These are phyloP conservation scores for Heterobasidion occidentale DNA, from an alignment of 1,284 basidiomycete species.

Conservation along the genomic window DNA sequence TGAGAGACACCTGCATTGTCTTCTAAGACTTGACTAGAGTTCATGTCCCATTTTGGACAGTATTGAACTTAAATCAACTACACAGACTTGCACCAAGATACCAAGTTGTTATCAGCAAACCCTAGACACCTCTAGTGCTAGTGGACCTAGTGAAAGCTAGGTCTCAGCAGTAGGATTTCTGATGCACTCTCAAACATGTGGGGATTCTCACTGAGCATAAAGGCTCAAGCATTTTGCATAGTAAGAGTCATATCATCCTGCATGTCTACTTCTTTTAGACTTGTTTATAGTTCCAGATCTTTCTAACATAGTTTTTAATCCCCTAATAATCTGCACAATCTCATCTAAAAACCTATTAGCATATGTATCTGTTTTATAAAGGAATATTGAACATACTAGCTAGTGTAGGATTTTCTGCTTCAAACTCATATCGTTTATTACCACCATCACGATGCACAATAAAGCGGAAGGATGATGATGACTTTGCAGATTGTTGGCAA, in stretches of 20 bases:
- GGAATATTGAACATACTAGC: constrained; percentile 50
- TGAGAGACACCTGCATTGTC: too few species aligned
- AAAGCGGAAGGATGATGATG: constrained; percentile 80
- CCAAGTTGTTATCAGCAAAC: too few species aligned
- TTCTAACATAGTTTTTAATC: constrained; percentile 51
- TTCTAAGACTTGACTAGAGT: too few species aligned
- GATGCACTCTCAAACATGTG: too few species aligned
- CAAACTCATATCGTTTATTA: constrained; percentile 95
- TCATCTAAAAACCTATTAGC: constrained; percentile 35
- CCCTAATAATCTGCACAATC: constrained; percentile 62
- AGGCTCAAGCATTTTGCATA: too few species aligned
- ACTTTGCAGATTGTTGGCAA: constrained; percentile 80
- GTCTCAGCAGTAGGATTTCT: too few species aligned
- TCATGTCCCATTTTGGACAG: too few species aligned
- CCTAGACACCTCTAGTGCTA: too few species aligned
- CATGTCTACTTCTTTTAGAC: constrained; percentile 48
- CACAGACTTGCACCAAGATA: too few species aligned
- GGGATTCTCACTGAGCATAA: too few species aligned
- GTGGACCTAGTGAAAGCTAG: too few species aligned
- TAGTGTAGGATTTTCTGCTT: constrained; percentile 80
- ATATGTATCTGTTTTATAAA: neutral
- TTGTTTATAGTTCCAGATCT: constrained; percentile 50
- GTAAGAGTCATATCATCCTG: neutral
- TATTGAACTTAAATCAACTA: too few species aligned
- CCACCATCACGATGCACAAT: constrained; percentile 61